Percentiles rank a stretch among this genome's conserved stretches.
Conservation (phyloP, 495 filamentous ascomycete species). For the Penicillium verhagenii region DNA sequence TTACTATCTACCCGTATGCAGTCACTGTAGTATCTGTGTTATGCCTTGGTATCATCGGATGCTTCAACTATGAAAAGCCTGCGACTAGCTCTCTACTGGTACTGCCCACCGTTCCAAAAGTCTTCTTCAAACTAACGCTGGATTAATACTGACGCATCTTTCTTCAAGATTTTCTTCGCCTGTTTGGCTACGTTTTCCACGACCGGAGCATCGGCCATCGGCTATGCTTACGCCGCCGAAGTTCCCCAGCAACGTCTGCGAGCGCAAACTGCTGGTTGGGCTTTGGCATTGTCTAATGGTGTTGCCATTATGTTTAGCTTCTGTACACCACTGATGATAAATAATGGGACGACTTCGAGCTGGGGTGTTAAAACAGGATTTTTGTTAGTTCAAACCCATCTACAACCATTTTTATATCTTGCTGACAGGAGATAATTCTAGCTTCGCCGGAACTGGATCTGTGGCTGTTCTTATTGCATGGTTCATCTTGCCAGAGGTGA, state of each 20-base stretch:
- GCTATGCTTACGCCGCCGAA: slow-evolving; percentile 43
- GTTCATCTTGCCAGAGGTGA: slow-evolving; percentile 39
- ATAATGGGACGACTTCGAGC: slow-evolving; percentile 25
- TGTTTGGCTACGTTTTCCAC: slow-evolving; percentile 39
- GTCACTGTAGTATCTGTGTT: slow-evolving; percentile 37
- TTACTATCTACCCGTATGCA: slow-evolving; percentile 39
- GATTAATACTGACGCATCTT: slow-evolving; percentile 14
- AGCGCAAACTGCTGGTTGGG: slow-evolving; percentile 38
- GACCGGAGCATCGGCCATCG: slow-evolving; percentile 41
- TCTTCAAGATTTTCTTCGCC: slow-evolving; percentile 37
- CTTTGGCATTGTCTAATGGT: slow-evolving; percentile 36
- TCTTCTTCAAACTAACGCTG: slow-evolving; percentile 25
- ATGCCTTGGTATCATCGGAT: slow-evolving; percentile 39
- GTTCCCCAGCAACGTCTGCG: slow-evolving; percentile 40
- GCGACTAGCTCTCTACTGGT: slow-evolving; percentile 33
- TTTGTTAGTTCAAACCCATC: slow-evolving; percentile 28
- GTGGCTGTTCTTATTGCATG: slow-evolving; percentile 34
- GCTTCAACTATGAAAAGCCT: slow-evolving; percentile 37
- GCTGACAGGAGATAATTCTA: slow-evolving; percentile 1
- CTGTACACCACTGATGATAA: slow-evolving; percentile 44
- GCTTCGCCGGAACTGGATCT: slow-evolving; percentile 34
- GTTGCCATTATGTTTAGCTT: slow-evolving; percentile 45
- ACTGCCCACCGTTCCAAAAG: slow-evolving; percentile 2
- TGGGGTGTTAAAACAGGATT: slow-evolving; percentile 46
- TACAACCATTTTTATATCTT: not conserved